Evolutionary conservation across 2,329 filamentous ascomycete species (phyloP), one percentile per base, ranked within the genome.

Genomic region (Exophiala aquamarina): DNA sequence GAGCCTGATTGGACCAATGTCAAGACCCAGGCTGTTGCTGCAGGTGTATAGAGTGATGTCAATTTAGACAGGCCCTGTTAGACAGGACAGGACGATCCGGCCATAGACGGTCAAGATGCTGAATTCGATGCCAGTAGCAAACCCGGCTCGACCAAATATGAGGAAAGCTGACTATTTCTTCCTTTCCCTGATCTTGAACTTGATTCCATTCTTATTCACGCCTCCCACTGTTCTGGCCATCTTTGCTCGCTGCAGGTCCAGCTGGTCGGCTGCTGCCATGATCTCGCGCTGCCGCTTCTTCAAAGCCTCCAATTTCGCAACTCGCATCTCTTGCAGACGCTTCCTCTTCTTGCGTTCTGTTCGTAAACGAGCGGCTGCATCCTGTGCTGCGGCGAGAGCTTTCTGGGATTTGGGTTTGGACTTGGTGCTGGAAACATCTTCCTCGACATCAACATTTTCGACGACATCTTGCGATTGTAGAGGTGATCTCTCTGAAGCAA

Each of bases 131-230:
- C n/a, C n/a, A n/a, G n/a, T n/a, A n/a, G n/a, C n/a, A n/a, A n/a
- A n/a, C n/a, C n/a, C n/a, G n/a, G n/a, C n/a, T n/a, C n/a, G n/a
- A n/a, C n/a, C n/a, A n/a, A 26, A 6, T 11, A 26, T 26, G 6
- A 26, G 11, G 23, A 6, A 26, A 26, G 23, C 11, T 11, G 23
- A 26, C 23, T 26, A 82, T 59, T 72, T 71, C 70, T 83, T 84
- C 56, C 82, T 70, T 68, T 82, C 79, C 46, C 80, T 69, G 35
- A 80, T 69, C 70, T 83, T 84, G 73, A 81, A 85, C 59, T 81
- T 83, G 58, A 81, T 69, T 7, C 82, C 82, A 47, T 78, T 70
- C 65, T 83, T 83, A 65, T 83, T 84, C 44, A 77, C 71, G 1
- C 82, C 82, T 14, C 81, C 81, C 3, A 80, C 69, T 2, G 72